These are phyloP conservation scores for Candida cerambycidarum DNA, from an alignment of 805 yeast genomes.

Conservation along the genomic window DNA sequence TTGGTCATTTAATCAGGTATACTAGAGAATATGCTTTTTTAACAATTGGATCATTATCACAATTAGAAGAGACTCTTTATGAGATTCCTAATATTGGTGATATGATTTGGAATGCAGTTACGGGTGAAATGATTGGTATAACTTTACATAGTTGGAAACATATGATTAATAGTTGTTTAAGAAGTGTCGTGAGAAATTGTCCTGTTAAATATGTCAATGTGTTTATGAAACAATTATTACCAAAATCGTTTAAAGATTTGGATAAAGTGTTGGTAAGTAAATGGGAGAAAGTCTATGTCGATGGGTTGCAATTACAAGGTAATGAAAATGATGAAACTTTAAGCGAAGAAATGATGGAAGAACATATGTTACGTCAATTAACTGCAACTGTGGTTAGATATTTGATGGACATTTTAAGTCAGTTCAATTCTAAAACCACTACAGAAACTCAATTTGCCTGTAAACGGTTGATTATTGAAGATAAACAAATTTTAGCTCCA, in stretches of 20 bases:
- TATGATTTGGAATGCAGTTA: constrained; percentile 80
- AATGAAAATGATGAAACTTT: constrained; percentile 75
- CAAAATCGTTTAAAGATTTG: constrained; percentile 68
- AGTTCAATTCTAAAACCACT: constrained; percentile 53
- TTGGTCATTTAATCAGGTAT: constrained; percentile 92
- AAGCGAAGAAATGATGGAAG: constrained; percentile 98
- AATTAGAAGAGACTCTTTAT: constrained; percentile 84
- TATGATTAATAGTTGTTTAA: constrained; percentile 83
- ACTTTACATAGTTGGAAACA: constrained; percentile 97
- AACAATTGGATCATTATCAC: constrained; percentile 85
- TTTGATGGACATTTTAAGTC: constrained; percentile 85
- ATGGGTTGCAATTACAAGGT: constrained; percentile 57
- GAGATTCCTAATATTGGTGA: constrained; percentile 80
- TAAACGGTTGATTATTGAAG: constrained; percentile 62
- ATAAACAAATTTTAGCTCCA: constrained; percentile 71
- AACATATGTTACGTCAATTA: constrained; percentile 86
- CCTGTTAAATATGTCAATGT: constrained; percentile 66
- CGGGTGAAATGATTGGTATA: constrained; percentile 81
- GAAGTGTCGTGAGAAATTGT: constrained; percentile 86
- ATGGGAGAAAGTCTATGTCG: constrained; percentile 70
- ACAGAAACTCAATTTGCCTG: constrained; percentile 64
- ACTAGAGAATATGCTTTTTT: constrained; percentile 94
- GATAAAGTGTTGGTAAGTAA: constrained; percentile 70
- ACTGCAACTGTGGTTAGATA: constrained; percentile 89
- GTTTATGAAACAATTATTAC: constrained; percentile 77